Conservation (phyloP, 768 basidiomycete species). For the Hericium erinaceus region DNA sequence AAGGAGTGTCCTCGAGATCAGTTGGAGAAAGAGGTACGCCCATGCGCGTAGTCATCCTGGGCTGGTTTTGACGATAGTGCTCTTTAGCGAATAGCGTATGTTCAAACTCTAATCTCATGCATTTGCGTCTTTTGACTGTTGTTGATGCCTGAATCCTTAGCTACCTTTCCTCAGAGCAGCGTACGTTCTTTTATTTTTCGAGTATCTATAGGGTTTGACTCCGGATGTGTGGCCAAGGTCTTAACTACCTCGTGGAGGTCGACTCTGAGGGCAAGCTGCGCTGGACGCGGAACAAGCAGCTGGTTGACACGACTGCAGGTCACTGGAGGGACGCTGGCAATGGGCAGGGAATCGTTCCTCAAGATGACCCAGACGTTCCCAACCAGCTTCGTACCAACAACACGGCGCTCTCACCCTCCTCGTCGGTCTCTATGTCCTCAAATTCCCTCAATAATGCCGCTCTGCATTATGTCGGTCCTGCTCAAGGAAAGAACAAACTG, state of each 20-base stretch:
- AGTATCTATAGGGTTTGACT: not conserved
- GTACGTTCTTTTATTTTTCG: conserved; percentile 21
- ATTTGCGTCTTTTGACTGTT: conserved; percentile 7
- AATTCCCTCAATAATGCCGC: conserved; percentile 23
- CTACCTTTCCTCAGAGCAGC: conserved; percentile 51
- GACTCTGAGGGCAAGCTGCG: conserved; percentile 42
- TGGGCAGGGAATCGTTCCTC: conserved; percentile 43
- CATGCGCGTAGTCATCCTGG: not conserved
- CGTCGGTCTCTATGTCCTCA: conserved; percentile 7
- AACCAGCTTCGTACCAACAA: conserved; percentile 4
- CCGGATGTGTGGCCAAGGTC: conserved; percentile 23
- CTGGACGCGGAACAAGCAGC: conserved; percentile 49
- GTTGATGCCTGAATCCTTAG: conserved; percentile 18
- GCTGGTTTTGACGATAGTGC: not conserved
- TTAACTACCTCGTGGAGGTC: conserved; percentile 57
- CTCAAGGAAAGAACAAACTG: conserved; percentile 24
- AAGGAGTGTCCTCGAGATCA: conserved; percentile 50
- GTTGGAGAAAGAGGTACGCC: conserved; percentile 47
- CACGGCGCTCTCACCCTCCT: conserved; percentile 16
- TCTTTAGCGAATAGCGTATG: conserved; percentile 35
- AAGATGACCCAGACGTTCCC: conserved; percentile 18
- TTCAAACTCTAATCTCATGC: conserved; percentile 11
- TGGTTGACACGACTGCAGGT: conserved; percentile 52
- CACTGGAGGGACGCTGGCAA: conserved; percentile 54
- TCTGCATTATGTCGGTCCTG: conserved; percentile 32